Base-by-base conservation (phyloP, 768 basidiomycete genomes). In the Chalciporus sphaerocephalus region DNA sequence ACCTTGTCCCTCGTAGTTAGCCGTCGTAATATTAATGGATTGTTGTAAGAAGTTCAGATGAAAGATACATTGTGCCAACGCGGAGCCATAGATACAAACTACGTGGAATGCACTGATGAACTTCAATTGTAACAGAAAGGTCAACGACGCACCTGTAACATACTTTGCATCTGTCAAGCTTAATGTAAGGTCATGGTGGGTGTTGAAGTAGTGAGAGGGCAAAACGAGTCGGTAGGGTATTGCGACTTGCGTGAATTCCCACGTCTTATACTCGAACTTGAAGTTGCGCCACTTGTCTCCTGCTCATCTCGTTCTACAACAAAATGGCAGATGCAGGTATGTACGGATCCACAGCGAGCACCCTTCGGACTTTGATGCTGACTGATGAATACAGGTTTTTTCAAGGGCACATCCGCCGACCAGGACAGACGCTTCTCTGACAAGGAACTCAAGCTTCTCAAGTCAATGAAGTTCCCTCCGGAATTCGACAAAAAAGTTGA, bases 401-500 rank as follows among this genome's bases (percentile, higher is more conserved):
- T 92, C 83, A 90, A 89, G 68, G 89, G 89, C 60, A 92, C 88
- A 20, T 89, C 87, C 53, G 85, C 87, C 24, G 89, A 90, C 73
- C 88, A 93, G 67, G 91, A 93, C 66, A 81, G 87, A 54, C 81
- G 94, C 40, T 96, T 97, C 68, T 88, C 88, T 22, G 90, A 97
- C 78, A 96, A 97, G 72, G 92, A 95, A 69, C 69, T 85, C 42
- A 92, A 92, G 58, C 75, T 94, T 25, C 80, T 95, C 55, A 92
- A 88, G 69, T 60, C 78, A 6, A 86, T 93, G 69, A 94, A 95
- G 68, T 97, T 97, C 62, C 93, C 94, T 6, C 62, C 85, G 0
- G 79, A 87, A 57, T 96, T 94, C 57, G 84, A 90, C 40, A 85
- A 86, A 72, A 96, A 94, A 79, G 87, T 96, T 36, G 94, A 97